phyloP scores from a whole-genome alignment of 306 rosid genomes.

The Sechiopsis laciniata region DNA sequence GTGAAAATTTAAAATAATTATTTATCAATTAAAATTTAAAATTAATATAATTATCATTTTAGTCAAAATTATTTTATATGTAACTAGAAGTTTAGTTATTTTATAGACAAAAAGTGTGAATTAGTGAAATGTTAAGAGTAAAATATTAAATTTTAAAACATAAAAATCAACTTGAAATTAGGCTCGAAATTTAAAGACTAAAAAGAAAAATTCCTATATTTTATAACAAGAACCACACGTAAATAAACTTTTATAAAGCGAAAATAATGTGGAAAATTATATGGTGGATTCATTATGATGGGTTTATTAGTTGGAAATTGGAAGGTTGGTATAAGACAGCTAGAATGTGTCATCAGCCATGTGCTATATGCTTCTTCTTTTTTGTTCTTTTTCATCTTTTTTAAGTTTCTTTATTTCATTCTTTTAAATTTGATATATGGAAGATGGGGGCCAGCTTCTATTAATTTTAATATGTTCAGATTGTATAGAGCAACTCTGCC shows the following conservation, averaged over 20 bases:
- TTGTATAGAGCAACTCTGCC: not conserved
- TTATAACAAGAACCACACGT: not conserved
- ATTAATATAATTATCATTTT: too few relatives aligned
- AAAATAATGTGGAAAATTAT: not conserved
- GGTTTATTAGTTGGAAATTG: conserved; percentile 11
- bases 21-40: too few relatives aligned
- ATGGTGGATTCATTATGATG: conserved; percentile 1
- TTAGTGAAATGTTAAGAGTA: too few relatives aligned
- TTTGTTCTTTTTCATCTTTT: not conserved
- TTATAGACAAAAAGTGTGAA: too few relatives aligned
- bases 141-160: too few relatives aligned
- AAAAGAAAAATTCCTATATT: too few relatives aligned
- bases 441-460: not conserved
- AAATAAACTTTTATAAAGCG: not conserved
- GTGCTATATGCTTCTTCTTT: conserved; percentile 33
- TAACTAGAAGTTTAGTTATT: too few relatives aligned
- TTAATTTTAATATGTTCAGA: conserved; percentile 18
- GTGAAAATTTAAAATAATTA: too few relatives aligned
- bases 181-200: too few relatives aligned
- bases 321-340: conserved; percentile 21
- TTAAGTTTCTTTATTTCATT: not conserved
- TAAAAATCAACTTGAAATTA: too few relatives aligned
- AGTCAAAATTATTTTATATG: too few relatives aligned
- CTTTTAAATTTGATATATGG: not conserved
- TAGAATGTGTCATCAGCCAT: conserved; percentile 38